Percentiles rank a stretch among this genome's conserved stretches.
Conservation (phyloP, 345 rosid species). For the Citrus mangshanensis region DNA sequence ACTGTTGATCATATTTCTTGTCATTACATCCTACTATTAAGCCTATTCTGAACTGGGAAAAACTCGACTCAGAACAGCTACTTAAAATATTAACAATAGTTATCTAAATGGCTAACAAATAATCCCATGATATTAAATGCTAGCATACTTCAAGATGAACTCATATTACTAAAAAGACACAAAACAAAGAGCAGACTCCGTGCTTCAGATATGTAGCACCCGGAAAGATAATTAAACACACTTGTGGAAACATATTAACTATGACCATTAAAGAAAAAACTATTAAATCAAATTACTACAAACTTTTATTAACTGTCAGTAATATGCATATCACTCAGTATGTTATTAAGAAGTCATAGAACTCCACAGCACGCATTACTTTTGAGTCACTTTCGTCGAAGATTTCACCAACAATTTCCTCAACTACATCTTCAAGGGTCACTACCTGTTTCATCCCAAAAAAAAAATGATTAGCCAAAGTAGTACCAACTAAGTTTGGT, state of each 20-base stretch:
- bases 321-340: not conserved
- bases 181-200: not conserved
- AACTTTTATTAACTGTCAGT: not conserved
- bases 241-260: not conserved
- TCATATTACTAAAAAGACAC: not conserved
- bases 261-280: not conserved
- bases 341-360: not conserved
- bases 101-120: not conserved
- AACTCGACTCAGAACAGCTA: not conserved
- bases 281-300: not conserved
- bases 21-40: not conserved
- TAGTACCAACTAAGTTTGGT: not conserved
- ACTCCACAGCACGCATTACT: slow-evolving; percentile 33
- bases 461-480: slow-evolving; percentile 3
- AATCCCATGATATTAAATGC: not conserved
- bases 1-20: not conserved
- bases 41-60: not conserved
- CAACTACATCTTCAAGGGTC: slow-evolving; percentile 94
- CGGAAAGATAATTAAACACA: not conserved
- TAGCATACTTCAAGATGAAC: not conserved
- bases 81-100: not conserved
- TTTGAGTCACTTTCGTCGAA: slow-evolving; percentile 98
- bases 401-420: slow-evolving; percentile 98
- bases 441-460: slow-evolving; percentile 60
- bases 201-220: not conserved